Evolutionary conservation across 768 basidiomycete species (phyloP).

Genomic region (Lentinula raphanica): DNA sequence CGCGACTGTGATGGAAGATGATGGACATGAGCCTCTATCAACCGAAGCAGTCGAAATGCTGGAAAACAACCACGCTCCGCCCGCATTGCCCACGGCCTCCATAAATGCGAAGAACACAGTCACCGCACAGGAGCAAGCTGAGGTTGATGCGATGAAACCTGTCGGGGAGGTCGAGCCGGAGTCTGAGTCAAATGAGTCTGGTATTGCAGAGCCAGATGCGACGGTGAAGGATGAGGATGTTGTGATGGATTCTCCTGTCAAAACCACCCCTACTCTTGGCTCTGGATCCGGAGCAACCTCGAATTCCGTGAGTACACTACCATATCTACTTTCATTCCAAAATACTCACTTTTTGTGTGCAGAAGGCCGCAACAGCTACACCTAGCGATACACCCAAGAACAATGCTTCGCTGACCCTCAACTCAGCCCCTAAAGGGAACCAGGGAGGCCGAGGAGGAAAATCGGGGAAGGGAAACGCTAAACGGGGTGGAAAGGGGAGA

Average conservation of each 20-base stretch:
- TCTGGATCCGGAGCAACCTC: not conserved
- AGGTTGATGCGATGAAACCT: slow-evolving; percentile 4
- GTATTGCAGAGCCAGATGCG: not conserved
- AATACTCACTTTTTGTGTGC: not conserved
- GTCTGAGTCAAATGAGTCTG: not conserved
- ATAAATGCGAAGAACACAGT: not conserved
- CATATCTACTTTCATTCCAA: too few species aligned
- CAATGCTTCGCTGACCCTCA: not conserved
- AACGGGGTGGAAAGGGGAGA: not conserved
- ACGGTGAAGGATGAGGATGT: not conserved
- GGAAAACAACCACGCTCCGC: not conserved
- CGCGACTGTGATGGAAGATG: not conserved
- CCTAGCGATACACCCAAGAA: not conserved
- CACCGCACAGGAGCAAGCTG: not conserved
- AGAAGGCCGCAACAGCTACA: not conserved
- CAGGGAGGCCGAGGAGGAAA: not conserved
- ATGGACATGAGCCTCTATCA: not conserved
- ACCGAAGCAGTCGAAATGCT: not conserved
- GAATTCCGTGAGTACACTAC: not conserved
- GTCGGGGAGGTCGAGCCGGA: not conserved
- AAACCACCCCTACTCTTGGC: not conserved
- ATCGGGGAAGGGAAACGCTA: not conserved
- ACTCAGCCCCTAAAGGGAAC: not conserved
- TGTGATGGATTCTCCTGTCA: not conserved
- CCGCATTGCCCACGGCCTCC: not conserved